A percentile compares a stretch with the other conserved stretches of the same genome.
phyloP scores from a whole-genome alignment of 495 filamentous ascomycete species.

The Venustampulla echinocandica region DNA sequence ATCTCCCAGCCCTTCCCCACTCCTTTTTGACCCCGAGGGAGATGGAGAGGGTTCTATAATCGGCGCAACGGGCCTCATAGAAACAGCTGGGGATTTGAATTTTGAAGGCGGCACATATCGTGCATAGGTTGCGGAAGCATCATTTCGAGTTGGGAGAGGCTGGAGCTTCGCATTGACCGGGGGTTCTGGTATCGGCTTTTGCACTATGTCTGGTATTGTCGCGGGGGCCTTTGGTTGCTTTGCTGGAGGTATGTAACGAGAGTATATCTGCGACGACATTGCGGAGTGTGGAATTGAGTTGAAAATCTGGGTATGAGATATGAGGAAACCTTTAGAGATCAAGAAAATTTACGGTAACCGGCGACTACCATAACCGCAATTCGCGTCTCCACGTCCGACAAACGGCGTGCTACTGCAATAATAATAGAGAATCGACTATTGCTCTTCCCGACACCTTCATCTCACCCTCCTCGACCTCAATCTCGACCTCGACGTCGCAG shows the following conservation, averaged over 20 bases:
- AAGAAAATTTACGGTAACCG: constrained; percentile 23
- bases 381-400: too few relatives aligned
- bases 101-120: constrained; percentile 35
- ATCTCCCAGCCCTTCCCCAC: neutral
- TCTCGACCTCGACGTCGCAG: too few relatives aligned
- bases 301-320: constrained; percentile 5
- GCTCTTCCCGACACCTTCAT: too few relatives aligned
- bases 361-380: neutral
- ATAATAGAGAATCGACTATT: too few relatives aligned
- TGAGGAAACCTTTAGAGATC: constrained; percentile 1
- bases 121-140: constrained; percentile 29
- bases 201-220: constrained; percentile 4
- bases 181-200: neutral
- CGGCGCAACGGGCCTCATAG: neutral
- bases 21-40: neutral
- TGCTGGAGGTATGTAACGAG: constrained; percentile 39
- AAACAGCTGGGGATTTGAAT: constrained; percentile 7
- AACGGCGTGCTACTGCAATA: too few relatives aligned
- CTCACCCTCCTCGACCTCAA: too few relatives aligned
- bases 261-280: constrained; percentile 39
- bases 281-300: neutral
- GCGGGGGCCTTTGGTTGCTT: constrained; percentile 11
- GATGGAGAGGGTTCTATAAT: neutral
- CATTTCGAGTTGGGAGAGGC: constrained; percentile 4
- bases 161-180: neutral